Evolutionary conservation across 116 monocot species (phyloP).

Genomic region (Thalassia testudinum): DNA sequence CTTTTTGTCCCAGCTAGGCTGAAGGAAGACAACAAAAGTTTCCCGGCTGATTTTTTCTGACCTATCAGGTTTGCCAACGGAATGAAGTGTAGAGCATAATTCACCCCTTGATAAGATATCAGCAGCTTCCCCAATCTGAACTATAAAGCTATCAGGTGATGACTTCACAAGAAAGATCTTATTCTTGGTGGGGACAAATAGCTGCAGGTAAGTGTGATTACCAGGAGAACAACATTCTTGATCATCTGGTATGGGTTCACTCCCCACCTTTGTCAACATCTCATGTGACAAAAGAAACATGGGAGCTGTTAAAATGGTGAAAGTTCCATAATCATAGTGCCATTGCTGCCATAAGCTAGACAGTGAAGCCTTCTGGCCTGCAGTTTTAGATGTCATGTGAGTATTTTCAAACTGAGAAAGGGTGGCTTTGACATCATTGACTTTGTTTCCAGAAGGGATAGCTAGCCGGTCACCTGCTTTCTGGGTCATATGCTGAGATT

Average conservation of each 20-base stretch:
- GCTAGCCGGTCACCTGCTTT: not conserved
- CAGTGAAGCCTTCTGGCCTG: slow-evolving; percentile 11
- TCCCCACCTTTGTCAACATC: not conserved
- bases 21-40: slow-evolving; percentile 91
- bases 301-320: slow-evolving; percentile 83
- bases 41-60: slow-evolving; percentile 53
- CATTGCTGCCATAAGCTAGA: slow-evolving; percentile 88
- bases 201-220: slow-evolving; percentile 63
- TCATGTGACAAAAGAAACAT: slow-evolving; percentile 39
- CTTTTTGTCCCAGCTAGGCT: slow-evolving; percentile 67
- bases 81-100: slow-evolving; percentile 71
- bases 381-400: not conserved
- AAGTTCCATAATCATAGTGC: slow-evolving; percentile 97
- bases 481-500: not conserved
- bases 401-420: not conserved
- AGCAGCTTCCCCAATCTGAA: slow-evolving; percentile 86
- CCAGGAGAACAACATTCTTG: slow-evolving; percentile 33
- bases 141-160: slow-evolving; percentile 58
- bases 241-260: slow-evolving; percentile 9
- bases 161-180: slow-evolving; percentile 49
- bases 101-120: slow-evolving; percentile 67
- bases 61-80: slow-evolving; percentile 48
- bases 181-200: slow-evolving; percentile 34
- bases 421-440: not conserved
- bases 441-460: not conserved